Evolutionary conservation across 1,139 yeast species (phyloP).

Genomic region (Candida sanyaensis): DNA sequence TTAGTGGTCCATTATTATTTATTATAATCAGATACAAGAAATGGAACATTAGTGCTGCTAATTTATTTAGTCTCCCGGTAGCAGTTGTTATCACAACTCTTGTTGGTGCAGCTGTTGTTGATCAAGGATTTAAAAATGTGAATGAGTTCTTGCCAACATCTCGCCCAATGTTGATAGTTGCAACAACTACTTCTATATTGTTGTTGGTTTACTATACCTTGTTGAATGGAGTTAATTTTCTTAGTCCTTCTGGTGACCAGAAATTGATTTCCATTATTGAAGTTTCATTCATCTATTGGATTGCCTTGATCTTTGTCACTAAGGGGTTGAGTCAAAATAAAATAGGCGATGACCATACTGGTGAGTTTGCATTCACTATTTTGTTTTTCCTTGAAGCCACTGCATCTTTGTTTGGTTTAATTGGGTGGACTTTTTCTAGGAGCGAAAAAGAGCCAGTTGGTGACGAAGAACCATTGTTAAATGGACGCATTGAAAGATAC

Average conservation of each 20-base stretch:
- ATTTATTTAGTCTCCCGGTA: constrained; percentile 55
- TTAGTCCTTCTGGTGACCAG: constrained; percentile 64
- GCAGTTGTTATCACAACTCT: constrained; percentile 38
- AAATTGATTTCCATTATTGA: constrained; percentile 68
- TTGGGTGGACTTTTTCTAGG: constrained; percentile 42
- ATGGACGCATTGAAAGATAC: constrained; percentile 16
- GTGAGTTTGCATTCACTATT: constrained; percentile 56
- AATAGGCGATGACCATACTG: constrained; percentile 54
- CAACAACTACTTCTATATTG: constrained; percentile 49
- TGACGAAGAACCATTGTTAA: constrained; percentile 35
- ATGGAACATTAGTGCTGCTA: constrained; percentile 49
- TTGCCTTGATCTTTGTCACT: constrained; percentile 42
- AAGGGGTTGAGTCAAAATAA: constrained; percentile 47
- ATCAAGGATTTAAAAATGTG: constrained; percentile 27
- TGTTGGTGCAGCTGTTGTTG: constrained; percentile 19
- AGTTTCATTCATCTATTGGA: constrained; percentile 59
- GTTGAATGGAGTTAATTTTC: constrained; percentile 45
- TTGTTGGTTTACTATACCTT: constrained; percentile 56
- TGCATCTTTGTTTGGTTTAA: constrained; percentile 57
- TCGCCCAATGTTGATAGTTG: constrained; percentile 35
- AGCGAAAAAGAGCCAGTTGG: constrained; percentile 6
- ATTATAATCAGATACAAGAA: constrained; percentile 46
- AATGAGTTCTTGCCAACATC: constrained; percentile 67
- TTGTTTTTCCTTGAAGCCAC: constrained; percentile 52
- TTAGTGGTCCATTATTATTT: constrained; percentile 49